Conservation (phyloP, 768 basidiomycete genomes). For the Amanita subjunquillea region DNA sequence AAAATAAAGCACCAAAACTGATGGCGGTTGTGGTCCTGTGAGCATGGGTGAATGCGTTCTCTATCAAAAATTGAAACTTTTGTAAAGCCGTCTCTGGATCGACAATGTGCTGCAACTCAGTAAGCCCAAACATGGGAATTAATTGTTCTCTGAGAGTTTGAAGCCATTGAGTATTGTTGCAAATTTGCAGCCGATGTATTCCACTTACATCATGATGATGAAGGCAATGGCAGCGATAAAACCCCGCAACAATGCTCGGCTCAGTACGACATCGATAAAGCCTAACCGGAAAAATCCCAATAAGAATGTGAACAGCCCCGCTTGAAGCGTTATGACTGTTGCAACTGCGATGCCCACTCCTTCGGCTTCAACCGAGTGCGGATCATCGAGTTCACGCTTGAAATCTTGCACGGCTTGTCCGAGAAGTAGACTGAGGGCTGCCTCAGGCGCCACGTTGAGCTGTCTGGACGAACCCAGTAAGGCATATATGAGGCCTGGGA, state of each 20-base stretch:
- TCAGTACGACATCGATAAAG: constrained; percentile 89
- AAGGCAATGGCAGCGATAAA: constrained; percentile 81
- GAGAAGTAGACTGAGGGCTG: constrained; percentile 76
- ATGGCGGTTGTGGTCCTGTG: constrained; percentile 65
- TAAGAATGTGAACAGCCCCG: constrained; percentile 75
- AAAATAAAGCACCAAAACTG: constrained; percentile 58
- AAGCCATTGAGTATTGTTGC: background rate
- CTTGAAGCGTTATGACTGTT: constrained; percentile 83
- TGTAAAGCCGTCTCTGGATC: constrained; percentile 64
- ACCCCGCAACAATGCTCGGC: constrained; percentile 78
- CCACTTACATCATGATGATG: constrained; percentile 71
- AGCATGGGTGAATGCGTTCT: constrained; percentile 41
- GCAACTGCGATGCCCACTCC: constrained; percentile 56
- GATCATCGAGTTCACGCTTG: constrained; percentile 36
- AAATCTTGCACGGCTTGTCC: constrained; percentile 78
- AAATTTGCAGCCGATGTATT: background rate
- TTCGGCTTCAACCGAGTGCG: constrained; percentile 32
- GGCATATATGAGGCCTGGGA: constrained; percentile 84
- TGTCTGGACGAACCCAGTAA: constrained; percentile 81
- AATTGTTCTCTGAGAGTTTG: constrained; percentile 55
- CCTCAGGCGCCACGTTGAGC: constrained; percentile 82
- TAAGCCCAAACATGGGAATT: constrained; percentile 84
- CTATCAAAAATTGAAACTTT: constrained; percentile 68
- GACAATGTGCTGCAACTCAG: constrained; percentile 35
- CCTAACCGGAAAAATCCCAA: constrained; percentile 85